Evolutionary conservation across 345 rosid genomes (phyloP), one percentile per base, ranked within the genome.

Genomic region (Tarenaya hassleriana): DNA sequence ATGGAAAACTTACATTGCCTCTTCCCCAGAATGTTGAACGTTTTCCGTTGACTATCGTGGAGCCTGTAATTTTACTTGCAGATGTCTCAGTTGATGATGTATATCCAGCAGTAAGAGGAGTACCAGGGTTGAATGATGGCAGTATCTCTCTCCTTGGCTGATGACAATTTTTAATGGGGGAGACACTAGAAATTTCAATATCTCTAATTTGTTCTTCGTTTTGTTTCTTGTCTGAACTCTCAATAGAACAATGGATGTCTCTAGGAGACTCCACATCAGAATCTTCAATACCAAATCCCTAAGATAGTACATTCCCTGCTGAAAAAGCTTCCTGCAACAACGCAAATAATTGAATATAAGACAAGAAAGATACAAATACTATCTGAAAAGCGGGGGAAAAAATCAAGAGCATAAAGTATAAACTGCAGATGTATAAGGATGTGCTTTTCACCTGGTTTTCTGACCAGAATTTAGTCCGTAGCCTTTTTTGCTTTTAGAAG

Each of bases 21-120:
- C 95, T 84, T 72, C 90, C 95, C 98, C 98, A 84, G 51, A 89
- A 77, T 47, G 89, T 64, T 60, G 92, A 79, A 43, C 82, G 73
- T 77, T 81, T 87, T 1, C 79, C 50, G 47, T 53, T 76, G 63
- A 29, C 50, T 52, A 72, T 78, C 41, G 71, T 46, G 42, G 82
- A 77, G 39, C 78, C 75, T 52, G 81, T 47, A 60, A 15, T 58
- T 77, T 82, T 87, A 67, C 75, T 72, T 24, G 60, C 67, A 29
- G 88, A 61, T 75, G 77, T 87, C 59, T 77, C 92, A 41, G 68
- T 61, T 50, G 82, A 77, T 17, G 76, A 64, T 43, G 84, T 85
- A 50, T 70, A 65, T 59, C 74, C 81, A 47, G 61, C 60, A 45
- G 86, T 70, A 41, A 65, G 58, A 53, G 86, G 63, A 59, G 79